These are phyloP conservation scores for Aspergillus sp. DNA, from an alignment of 2,329 filamentous ascomycete species.

Conservation along the genomic window DNA sequence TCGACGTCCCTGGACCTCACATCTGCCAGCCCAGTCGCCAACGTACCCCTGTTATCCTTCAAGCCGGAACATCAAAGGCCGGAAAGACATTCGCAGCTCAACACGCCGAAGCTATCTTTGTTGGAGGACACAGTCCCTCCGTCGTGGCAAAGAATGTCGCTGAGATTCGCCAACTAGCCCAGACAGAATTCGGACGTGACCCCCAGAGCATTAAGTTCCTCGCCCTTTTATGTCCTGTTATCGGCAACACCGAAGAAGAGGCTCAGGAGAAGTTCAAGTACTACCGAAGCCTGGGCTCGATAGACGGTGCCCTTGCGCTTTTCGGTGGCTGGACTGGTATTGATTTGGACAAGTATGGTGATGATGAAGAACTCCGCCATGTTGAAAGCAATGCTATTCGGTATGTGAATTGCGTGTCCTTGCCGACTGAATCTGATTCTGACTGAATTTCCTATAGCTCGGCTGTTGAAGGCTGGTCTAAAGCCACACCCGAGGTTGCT, in stretches of 20 bases:
- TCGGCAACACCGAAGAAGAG: conserved; percentile 63
- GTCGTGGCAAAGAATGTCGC: conserved; percentile 59
- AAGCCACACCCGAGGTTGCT: conserved; percentile 53
- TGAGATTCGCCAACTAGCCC: conserved; percentile 57
- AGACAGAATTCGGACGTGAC: conserved; percentile 51
- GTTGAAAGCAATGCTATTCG: conserved; percentile 59
- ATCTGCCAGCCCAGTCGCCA: conserved; percentile 64
- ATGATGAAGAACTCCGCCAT: conserved; percentile 59
- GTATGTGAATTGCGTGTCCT: conserved; percentile 20
- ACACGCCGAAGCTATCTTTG: conserved; percentile 68
- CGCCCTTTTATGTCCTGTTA: conserved; percentile 60
- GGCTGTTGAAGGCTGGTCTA: conserved; percentile 47
- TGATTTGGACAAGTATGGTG: conserved; percentile 55
- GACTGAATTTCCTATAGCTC: conserved; percentile 28
- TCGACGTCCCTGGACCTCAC: conserved; percentile 60
- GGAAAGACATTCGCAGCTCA: conserved; percentile 65
- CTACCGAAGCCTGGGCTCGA: conserved; percentile 56
- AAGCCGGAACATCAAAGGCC: conserved; percentile 63
- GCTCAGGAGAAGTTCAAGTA: conserved; percentile 61
- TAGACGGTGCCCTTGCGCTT: conserved; percentile 63
- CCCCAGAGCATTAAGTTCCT: conserved; percentile 62
- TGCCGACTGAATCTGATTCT: background rate
- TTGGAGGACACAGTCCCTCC: conserved; percentile 59
- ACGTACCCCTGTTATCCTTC: conserved; percentile 63
- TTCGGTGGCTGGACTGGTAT: conserved; percentile 74